A percentile compares a stretch with the other conserved stretches of the same genome.
Evolutionary conservation across 2,329 filamentous ascomycete genomes (phyloP).

Genomic region (Exophiala phaeomuriformis): DNA sequence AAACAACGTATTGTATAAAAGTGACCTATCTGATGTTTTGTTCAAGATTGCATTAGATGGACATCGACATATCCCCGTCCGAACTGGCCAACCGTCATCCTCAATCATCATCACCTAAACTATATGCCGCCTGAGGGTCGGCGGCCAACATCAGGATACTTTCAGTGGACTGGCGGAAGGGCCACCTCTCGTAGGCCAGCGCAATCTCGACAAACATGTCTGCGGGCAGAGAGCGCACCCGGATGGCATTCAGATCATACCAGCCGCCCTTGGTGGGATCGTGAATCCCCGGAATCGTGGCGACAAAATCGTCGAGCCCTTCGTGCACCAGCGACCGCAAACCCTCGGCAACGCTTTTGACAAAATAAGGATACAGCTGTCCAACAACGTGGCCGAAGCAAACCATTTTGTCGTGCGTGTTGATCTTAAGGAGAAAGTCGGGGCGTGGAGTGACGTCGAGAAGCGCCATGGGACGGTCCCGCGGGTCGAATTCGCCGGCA

Average conservation of each 20-base stretch:
- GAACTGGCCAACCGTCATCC: no score
- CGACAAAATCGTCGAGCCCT: constrained; percentile 21
- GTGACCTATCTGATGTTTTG: no score
- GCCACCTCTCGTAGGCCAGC: constrained; percentile 25
- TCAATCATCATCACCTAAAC: constrained; percentile 4
- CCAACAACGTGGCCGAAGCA: constrained; percentile 22
- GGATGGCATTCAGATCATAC: constrained; percentile 19
- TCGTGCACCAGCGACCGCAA: constrained; percentile 16
- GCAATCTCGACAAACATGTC: constrained; percentile 25
- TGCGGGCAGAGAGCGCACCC: constrained; percentile 18
- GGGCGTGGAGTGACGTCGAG: constrained; percentile 50
- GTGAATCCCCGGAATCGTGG: constrained; percentile 18
- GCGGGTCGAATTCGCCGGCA: constrained; percentile 20
- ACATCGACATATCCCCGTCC: background rate
- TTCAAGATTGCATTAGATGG: no score
- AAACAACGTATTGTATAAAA: no score
- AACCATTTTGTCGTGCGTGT: constrained; percentile 21
- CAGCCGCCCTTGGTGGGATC: constrained; percentile 23
- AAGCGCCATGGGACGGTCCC: constrained; percentile 17
- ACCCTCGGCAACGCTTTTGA: constrained; percentile 10
- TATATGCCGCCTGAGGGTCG: constrained; percentile 11
- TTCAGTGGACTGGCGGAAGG: constrained; percentile 17
- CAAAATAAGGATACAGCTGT: constrained; percentile 1
- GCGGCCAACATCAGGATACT: constrained; percentile 14
- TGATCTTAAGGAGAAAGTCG: constrained; percentile 50